A percentile compares a stretch with the other conserved stretches of the same genome.
Evolutionary conservation across 2,329 filamentous ascomycete genomes (phyloP).

Genomic region (Fusarium illudens): DNA sequence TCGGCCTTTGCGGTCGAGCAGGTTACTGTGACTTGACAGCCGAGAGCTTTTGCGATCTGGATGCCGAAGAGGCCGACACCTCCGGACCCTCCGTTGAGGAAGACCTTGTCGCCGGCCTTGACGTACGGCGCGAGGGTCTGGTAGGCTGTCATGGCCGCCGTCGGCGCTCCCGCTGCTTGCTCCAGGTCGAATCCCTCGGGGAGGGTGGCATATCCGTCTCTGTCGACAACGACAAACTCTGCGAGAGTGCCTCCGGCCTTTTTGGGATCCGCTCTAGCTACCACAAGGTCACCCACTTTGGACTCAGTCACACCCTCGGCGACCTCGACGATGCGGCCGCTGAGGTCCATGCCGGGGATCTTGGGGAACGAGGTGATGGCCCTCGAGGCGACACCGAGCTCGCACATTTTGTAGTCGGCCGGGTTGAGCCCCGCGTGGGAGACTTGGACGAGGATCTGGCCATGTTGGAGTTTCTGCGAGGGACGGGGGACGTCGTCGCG

Average conservation of each 20-base stretch:
- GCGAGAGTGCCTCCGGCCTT: slow-evolving; percentile 52
- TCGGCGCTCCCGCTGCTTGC: slow-evolving; percentile 54
- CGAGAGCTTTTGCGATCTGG: slow-evolving; percentile 70
- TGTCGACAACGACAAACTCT: slow-evolving; percentile 51
- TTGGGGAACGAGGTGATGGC: slow-evolving; percentile 48
- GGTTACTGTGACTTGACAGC: slow-evolving; percentile 67
- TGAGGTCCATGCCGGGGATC: slow-evolving; percentile 60
- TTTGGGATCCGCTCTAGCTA: slow-evolving; percentile 48
- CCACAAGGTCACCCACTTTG: slow-evolving; percentile 53
- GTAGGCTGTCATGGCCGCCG: slow-evolving; percentile 59
- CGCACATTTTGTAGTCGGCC: slow-evolving; percentile 59
- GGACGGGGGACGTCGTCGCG: slow-evolving; percentile 28
- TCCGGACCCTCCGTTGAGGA: slow-evolving; percentile 72
- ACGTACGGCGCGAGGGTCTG: slow-evolving; percentile 58
- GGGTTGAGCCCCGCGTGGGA: slow-evolving; percentile 56
- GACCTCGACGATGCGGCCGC: slow-evolving; percentile 55
- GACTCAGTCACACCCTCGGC: slow-evolving; percentile 43
- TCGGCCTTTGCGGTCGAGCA: slow-evolving; percentile 68
- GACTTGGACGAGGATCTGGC: slow-evolving; percentile 55
- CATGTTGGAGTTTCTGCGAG: slow-evolving; percentile 29
- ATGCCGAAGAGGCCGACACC: slow-evolving; percentile 69
- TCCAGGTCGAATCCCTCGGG: slow-evolving; percentile 52
- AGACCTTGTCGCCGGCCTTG: slow-evolving; percentile 63
- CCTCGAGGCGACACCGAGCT: slow-evolving; percentile 50
- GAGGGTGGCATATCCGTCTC: slow-evolving; percentile 48